Conservation (phyloP, 495 filamentous ascomycete species). For the Ascodesmis nigricans region DNA sequence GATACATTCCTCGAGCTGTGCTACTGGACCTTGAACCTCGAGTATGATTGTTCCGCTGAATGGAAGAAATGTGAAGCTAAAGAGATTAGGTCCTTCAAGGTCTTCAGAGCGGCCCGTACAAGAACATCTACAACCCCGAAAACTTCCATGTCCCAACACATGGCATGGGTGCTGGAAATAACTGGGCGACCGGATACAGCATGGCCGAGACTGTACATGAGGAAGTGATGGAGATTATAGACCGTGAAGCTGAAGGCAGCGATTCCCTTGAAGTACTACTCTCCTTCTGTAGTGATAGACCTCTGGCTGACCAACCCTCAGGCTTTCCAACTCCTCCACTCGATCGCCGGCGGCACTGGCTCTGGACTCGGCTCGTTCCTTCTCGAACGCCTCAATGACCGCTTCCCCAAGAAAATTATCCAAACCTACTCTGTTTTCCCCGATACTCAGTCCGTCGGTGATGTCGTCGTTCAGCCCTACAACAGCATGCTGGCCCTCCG, state of each 20-base stretch:
- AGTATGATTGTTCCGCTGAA: constrained; percentile 28
- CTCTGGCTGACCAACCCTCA: no score
- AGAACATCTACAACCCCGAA: constrained; percentile 97
- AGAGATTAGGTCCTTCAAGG: constrained; percentile 60
- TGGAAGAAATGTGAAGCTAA: background rate
- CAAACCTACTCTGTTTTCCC: constrained; percentile 98
- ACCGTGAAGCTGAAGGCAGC: constrained; percentile 92
- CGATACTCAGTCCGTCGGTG: constrained; percentile 56
- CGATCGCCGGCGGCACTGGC: constrained; percentile 90
- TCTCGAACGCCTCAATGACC: constrained; percentile 87
- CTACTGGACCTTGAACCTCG: constrained; percentile 85
- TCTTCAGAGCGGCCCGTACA: constrained; percentile 82
- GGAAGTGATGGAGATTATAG: constrained; percentile 98
- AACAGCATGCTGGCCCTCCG: constrained; percentile 88
- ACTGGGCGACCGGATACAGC: constrained; percentile 90
- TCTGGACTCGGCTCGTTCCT: constrained; percentile 87
- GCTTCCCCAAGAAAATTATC: constrained; percentile 96
- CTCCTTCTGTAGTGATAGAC: no score
- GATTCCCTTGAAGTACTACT: constrained; percentile 83
- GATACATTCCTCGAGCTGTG: constrained; percentile 93
- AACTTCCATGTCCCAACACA: constrained; percentile 91
- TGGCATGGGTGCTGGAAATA: constrained; percentile 85
- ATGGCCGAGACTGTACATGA: constrained; percentile 83
- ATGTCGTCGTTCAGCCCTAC: constrained; percentile 95
- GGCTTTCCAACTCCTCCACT: constrained; percentile 97